Conservation (phyloP, 306 rosid genomes). For the Trichosanthes cucumerina region DNA sequence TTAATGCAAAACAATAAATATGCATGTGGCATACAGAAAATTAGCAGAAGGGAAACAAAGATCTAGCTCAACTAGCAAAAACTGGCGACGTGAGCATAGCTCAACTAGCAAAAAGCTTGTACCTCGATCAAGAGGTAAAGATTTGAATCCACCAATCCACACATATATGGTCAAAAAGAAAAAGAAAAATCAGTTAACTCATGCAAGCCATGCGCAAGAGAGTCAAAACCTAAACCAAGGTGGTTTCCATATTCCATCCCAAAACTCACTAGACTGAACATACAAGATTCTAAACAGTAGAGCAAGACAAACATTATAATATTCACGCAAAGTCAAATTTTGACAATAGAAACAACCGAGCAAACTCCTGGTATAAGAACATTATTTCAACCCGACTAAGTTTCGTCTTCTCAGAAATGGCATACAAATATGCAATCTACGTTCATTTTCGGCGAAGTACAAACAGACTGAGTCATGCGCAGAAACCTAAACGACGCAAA, state of each 20-base stretch:
- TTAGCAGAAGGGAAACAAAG: neutral
- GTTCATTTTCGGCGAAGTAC: neutral
- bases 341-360: neutral
- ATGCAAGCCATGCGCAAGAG: neutral
- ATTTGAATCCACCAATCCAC: too few species aligned
- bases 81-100: too few species aligned
- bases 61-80: too few species aligned
- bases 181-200: neutral
- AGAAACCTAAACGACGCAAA: neutral
- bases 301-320: neutral
- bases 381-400: neutral
- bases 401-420: neutral
- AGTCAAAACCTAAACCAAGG: neutral
- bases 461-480: neutral
- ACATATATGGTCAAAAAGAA: too few species aligned
- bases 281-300: neutral
- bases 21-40: neutral
- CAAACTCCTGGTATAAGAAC: neutral
- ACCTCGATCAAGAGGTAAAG: too few species aligned
- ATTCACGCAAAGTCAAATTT: neutral
- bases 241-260: neutral
- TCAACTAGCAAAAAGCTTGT: too few species aligned
- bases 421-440: neutral
- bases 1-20: neutral
- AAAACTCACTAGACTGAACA: neutral